Conservation (phyloP, 164 flowering plant genomes). For the Malania oleifera region DNA sequence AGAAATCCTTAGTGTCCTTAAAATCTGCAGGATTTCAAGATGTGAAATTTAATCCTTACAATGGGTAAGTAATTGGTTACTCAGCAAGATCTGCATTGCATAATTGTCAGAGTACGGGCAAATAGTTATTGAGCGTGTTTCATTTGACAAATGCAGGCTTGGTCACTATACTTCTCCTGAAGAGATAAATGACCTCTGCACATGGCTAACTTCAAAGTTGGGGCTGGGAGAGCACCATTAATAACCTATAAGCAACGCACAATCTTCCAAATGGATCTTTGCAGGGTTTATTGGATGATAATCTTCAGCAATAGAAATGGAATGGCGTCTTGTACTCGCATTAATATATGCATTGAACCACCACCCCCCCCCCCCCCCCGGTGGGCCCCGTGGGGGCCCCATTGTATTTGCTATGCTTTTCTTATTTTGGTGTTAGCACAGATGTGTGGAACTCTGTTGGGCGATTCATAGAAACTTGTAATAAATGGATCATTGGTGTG, state of each 20-base stretch:
- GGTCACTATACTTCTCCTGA: background rate
- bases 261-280: no score
- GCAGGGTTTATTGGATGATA: no score
- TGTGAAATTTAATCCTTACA: background rate
- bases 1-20: background rate
- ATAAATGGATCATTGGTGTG: no score
- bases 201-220: conserved; percentile 3
- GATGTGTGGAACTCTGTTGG: no score
- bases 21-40: background rate
- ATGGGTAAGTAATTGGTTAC: background rate
- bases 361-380: no score
- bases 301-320: no score
- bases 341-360: no score
- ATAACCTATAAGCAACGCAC: background rate
- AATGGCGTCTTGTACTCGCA: no score
- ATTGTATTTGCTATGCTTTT: no score
- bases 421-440: no score
- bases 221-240: background rate
- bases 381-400: no score
- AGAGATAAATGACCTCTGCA: background rate
- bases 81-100: background rate
- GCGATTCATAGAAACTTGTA: no score
- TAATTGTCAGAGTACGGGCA: background rate
- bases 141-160: background rate
- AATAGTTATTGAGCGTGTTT: background rate